These are phyloP conservation scores for Ophiosphaerella korrae DNA, from an alignment of 2,329 filamentous ascomycete genomes.

Conservation along the genomic window DNA sequence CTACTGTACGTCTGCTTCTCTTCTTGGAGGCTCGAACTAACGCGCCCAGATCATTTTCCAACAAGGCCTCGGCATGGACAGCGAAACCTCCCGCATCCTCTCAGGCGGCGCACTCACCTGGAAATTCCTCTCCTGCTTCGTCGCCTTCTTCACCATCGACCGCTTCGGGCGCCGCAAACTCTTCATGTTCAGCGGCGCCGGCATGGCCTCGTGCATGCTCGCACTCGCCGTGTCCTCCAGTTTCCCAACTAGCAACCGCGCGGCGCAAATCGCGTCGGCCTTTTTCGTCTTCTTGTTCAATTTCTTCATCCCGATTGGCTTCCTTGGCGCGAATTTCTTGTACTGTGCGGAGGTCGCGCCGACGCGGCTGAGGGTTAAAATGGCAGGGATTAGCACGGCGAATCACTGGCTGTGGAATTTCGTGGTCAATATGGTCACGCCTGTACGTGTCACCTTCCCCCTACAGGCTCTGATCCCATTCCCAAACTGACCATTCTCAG, in stretches of 20 bases:
- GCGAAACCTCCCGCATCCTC: conserved; percentile 62
- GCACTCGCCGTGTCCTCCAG: conserved; percentile 59
- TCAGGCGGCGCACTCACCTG: conserved; percentile 65
- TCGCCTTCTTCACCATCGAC: conserved; percentile 74
- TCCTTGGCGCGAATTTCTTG: conserved; percentile 64
- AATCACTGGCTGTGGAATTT: conserved; percentile 58
- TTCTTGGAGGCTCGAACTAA: conserved; percentile 17
- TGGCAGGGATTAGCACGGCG: conserved; percentile 62
- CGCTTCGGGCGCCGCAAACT: conserved; percentile 67
- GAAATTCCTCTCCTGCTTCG: conserved; percentile 62
- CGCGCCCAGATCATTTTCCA: conserved; percentile 47
- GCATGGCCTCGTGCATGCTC: conserved; percentile 62
- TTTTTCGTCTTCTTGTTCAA: conserved; percentile 66
- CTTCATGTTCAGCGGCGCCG: conserved; percentile 58
- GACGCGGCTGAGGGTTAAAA: conserved; percentile 57
- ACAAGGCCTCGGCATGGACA: conserved; percentile 50
- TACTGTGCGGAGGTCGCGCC: conserved; percentile 65
- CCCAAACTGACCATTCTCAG: conserved; percentile 1
- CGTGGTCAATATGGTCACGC: conserved; percentile 34
- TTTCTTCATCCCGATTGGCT: conserved; percentile 65
- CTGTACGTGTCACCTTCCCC: no score
- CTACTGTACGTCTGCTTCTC: conserved; percentile 56
- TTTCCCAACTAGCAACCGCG: conserved; percentile 52
- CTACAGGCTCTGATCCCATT: conserved; percentile 27
- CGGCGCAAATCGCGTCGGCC: conserved; percentile 58